These are phyloP conservation scores for Epichloe brachyelytri DNA, from an alignment of 2,329 filamentous ascomycete genomes.

Conservation along the genomic window DNA sequence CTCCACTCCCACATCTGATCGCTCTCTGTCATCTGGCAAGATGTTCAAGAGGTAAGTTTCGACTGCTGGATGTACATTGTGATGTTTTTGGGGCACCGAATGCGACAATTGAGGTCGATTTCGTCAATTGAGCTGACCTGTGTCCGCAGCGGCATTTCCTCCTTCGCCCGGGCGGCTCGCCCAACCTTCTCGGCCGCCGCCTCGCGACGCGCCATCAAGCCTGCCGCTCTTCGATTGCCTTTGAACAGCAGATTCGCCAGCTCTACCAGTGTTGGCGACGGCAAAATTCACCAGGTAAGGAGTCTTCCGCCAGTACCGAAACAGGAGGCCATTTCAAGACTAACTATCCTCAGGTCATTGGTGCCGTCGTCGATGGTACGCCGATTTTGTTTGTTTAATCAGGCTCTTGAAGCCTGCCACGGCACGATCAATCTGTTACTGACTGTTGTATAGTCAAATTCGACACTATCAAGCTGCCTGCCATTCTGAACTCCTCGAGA, in stretches of 20 bases:
- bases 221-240: slow-evolving; percentile 41
- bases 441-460: slow-evolving; percentile 68
- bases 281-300: slow-evolving; percentile 57
- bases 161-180: slow-evolving; percentile 49
- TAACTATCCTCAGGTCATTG: slow-evolving; percentile 67
- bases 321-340: slow-evolving; percentile 8
- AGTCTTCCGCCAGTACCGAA: slow-evolving; percentile 3
- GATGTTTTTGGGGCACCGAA: slow-evolving; percentile 10
- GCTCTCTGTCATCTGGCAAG: slow-evolving; percentile 58
- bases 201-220: slow-evolving; percentile 44
- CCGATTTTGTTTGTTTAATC: slow-evolving; percentile 14
- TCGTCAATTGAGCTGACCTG: slow-evolving; percentile 34
- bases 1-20: slow-evolving; percentile 46
- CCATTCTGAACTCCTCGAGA: slow-evolving; percentile 97
- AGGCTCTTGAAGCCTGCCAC: neutral
- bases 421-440: slow-evolving; percentile 8
- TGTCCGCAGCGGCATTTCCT: slow-evolving; percentile 49
- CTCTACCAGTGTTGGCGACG: slow-evolving; percentile 44
- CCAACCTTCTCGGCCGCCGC: slow-evolving; percentile 45
- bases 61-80: slow-evolving; percentile 17
- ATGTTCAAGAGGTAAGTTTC: slow-evolving; percentile 70
- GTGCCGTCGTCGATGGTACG: slow-evolving; percentile 97
- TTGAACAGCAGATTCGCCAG: slow-evolving; percentile 46
- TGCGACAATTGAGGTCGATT: slow-evolving; percentile 37
- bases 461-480: slow-evolving; percentile 80